phyloP scores from a whole-genome alignment of 176 grass and related monocot genomes.

The Leersia perrieri region DNA sequence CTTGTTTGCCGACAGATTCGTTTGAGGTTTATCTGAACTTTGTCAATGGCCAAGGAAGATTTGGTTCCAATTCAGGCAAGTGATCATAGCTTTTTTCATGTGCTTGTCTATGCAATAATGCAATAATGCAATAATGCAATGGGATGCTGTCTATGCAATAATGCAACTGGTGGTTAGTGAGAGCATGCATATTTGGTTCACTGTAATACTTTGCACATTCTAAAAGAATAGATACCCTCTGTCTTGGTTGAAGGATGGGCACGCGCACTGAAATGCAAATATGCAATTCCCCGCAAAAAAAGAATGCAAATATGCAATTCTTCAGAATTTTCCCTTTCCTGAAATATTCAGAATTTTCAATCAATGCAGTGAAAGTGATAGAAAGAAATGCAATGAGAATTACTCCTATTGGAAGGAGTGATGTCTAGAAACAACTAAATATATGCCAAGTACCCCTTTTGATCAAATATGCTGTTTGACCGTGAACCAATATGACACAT shows the following conservation, averaged over 20 bases:
- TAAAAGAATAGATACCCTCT: not conserved
- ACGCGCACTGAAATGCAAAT: not conserved
- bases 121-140: constrained; percentile 11
- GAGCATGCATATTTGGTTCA: constrained; percentile 15
- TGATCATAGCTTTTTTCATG: constrained; percentile 15
- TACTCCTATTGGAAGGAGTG: not conserved
- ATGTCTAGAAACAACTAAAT: not conserved
- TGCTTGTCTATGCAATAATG: constrained; percentile 26
- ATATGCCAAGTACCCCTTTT: not conserved
- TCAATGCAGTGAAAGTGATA: not conserved
- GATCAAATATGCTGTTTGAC: too few relatives aligned
- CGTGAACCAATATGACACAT: not conserved
- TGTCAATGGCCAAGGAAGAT: not conserved
- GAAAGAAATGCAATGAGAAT: not conserved
- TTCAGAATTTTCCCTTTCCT: not conserved
- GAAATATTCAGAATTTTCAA: not conserved
- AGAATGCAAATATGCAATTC: too few relatives aligned
- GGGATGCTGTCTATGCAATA: constrained; percentile 18
- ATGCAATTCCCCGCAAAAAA: too few relatives aligned
- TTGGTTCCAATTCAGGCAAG: constrained; percentile 35
- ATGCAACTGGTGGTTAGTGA: constrained; percentile 4
- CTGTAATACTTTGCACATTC: constrained; percentile 12
- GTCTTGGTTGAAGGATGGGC: not conserved
- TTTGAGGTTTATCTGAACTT: constrained; percentile 16
- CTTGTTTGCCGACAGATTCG: constrained; percentile 32